A percentile compares a stretch with the other conserved stretches of the same genome.
phyloP scores from a whole-genome alignment of 2,329 filamentous ascomycete species.

The Stemphylium vesicarium region DNA sequence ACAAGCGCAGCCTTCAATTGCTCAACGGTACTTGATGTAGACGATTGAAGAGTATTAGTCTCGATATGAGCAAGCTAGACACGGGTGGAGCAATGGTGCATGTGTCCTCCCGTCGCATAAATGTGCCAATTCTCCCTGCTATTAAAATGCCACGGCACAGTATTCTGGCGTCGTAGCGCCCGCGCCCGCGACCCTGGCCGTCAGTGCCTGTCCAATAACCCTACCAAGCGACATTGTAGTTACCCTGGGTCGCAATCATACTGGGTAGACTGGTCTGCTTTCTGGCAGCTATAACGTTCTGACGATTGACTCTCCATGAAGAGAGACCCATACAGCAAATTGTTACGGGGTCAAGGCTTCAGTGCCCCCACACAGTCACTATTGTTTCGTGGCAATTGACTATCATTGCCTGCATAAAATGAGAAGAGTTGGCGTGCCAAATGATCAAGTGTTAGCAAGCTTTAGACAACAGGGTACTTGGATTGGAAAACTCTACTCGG shows the following conservation, averaged over 20 bases:
- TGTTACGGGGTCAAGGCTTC: too few relatives aligned
- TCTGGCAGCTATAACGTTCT: not conserved
- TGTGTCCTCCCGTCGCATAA: not conserved
- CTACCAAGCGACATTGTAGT: not conserved
- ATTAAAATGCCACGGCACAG: not conserved
- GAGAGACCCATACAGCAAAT: too few relatives aligned
- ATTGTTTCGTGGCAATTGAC: too few relatives aligned
- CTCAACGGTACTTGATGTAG: not conserved
- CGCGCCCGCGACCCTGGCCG: too few relatives aligned
- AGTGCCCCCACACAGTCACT: too few relatives aligned
- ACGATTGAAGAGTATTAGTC: not conserved
- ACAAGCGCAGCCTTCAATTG: not conserved
- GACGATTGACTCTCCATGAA: not conserved
- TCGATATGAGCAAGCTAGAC: not conserved
- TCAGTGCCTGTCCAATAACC: not conserved
- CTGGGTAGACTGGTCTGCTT: not conserved
- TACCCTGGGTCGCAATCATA: not conserved
- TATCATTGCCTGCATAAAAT: too few relatives aligned
- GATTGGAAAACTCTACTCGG: too few relatives aligned
- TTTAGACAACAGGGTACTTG: too few relatives aligned
- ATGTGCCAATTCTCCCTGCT: not conserved
- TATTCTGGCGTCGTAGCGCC: not conserved
- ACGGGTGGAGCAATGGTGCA: not conserved
- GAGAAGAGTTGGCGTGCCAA: too few relatives aligned
- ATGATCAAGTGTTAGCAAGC: too few relatives aligned